Evolutionary conservation across 2,329 filamentous ascomycete species (phyloP).

Genomic region (Botryotinia globosa): DNA sequence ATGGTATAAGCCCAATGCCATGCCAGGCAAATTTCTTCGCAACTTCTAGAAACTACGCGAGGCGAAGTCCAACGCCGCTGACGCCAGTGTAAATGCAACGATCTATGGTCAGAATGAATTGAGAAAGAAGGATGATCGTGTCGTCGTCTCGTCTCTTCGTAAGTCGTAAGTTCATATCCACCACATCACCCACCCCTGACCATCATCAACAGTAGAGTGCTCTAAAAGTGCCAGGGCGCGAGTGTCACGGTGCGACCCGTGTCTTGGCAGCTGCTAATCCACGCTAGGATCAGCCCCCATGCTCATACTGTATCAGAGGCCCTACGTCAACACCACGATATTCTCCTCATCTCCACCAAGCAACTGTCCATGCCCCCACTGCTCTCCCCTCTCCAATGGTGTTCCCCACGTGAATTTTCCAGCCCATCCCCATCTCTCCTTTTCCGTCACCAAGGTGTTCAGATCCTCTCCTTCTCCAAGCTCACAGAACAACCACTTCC

Average conservation of each 20-base stretch:
- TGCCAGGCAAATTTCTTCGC: background rate
- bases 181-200: background rate
- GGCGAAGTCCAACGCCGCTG: background rate
- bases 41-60: background rate
- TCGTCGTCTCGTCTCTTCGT: background rate
- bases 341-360: background rate
- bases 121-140: background rate
- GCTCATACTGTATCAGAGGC: background rate
- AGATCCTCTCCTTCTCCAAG: background rate
- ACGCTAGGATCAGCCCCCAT: background rate
- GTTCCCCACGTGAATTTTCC: background rate
- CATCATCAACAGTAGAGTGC: constrained; percentile 6
- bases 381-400: background rate
- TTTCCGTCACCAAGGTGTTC: background rate
- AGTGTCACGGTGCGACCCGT: background rate
- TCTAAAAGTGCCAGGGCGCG: background rate
- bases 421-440: background rate
- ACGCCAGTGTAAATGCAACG: background rate
- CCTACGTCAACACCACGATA: background rate
- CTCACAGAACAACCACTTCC: constrained; percentile 6
- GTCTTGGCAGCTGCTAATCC: background rate
- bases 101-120: background rate
- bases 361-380: background rate
- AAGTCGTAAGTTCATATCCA: background rate
- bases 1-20: background rate